These are phyloP conservation scores for Leishmania turanica DNA, from an alignment of 208 protist species.

Conservation along the genomic window DNA sequence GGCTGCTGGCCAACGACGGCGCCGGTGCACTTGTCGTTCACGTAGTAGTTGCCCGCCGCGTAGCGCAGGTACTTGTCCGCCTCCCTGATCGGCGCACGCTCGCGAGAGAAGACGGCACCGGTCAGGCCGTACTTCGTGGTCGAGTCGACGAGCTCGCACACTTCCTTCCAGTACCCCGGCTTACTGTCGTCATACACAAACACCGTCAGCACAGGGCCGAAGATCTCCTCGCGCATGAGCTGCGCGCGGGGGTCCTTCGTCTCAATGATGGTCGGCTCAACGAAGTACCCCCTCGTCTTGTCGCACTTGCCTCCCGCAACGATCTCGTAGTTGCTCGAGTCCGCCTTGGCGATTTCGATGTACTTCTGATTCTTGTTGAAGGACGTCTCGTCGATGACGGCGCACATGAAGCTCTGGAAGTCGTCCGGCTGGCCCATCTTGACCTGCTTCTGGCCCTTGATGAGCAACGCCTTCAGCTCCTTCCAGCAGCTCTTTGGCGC, in stretches of 20 bases:
- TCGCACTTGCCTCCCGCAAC: conserved; percentile 79
- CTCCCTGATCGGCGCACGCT: conserved; percentile 72
- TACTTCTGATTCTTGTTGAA: conserved; percentile 95
- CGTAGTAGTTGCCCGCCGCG: conserved; percentile 97
- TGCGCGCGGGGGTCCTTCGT: conserved; percentile 87
- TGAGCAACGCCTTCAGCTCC: conserved; percentile 82
- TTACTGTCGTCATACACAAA: conserved; percentile 95
- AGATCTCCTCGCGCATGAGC: conserved; percentile 97
- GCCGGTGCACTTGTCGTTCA: conserved; percentile 98
- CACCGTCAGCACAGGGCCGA: conserved; percentile 97
- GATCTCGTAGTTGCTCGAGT: conserved; percentile 64
- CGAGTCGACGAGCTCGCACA: conserved; percentile 82
- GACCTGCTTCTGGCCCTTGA: conserved; percentile 85
- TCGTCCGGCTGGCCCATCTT: conserved; percentile 95
- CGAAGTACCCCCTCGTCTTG: conserved; percentile 92
- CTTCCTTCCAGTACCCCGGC: conserved; percentile 82
- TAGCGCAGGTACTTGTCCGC: conserved; percentile 75
- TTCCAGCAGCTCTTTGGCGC: conserved; percentile 92
- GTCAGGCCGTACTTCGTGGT: conserved; percentile 95
- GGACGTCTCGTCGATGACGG: conserved; percentile 96
- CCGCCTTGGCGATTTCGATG: conserved; percentile 94
- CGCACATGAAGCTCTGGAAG: conserved; percentile 92
- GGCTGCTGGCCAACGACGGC: conserved; percentile 98
- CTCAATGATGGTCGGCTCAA: conserved; percentile 96
- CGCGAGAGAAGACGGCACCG: conserved; percentile 92